Evolutionary conservation across 805 yeast genomes (phyloP), one percentile per base, ranked within the genome.

Genomic region (Spathaspora boniae): DNA sequence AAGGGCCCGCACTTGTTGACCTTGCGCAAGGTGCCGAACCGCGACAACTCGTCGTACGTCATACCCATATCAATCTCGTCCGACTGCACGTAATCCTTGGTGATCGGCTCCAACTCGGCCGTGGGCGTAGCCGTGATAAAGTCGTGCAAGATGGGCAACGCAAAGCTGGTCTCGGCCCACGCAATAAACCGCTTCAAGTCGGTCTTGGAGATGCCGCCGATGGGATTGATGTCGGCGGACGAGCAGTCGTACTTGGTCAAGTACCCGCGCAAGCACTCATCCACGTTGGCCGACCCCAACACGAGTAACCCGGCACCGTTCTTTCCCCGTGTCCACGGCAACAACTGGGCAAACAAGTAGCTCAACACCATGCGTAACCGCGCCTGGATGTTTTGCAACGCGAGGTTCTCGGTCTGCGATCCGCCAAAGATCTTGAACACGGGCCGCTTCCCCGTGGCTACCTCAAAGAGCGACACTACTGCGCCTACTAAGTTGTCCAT

Each of bases 61-160:
- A 94, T 84, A 2, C 99, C 99, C 99, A 93, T 93, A 54, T 93
- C 99, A 9, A 77, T 80, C 60, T 93, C 99, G 58, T 93, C 99
- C 21, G 95, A 84, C 60, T 93, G 99, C 11, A 91, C 94, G 50
- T 93, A 91, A 38, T 78, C 72, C 45, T 83, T 80, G 0, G 98
- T 93, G 36, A 87, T 91, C 23, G 99, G 99, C 53, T 93, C 99
- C 34, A 93, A 73, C 57, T 93, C 99, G 0, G 99, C 99, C 0
- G 98, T 91, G 20, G 99, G 99, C 0, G 93, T 83, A 0, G 99
- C 99, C 47, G 75, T 78, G 31, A 93, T 67, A 56, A 94, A 93
- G 6, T 80, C 83, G 29, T 72, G 62, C 45, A 93, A 66, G 16
- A 93, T 73, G 4, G 96, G 96, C 52, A 91, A 55, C 1, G 84